A percentile compares a stretch with the other conserved stretches of the same genome.
phyloP scores from a whole-genome alignment of 2,329 filamentous ascomycete genomes.

The Dactylonectria macrodidyma region DNA sequence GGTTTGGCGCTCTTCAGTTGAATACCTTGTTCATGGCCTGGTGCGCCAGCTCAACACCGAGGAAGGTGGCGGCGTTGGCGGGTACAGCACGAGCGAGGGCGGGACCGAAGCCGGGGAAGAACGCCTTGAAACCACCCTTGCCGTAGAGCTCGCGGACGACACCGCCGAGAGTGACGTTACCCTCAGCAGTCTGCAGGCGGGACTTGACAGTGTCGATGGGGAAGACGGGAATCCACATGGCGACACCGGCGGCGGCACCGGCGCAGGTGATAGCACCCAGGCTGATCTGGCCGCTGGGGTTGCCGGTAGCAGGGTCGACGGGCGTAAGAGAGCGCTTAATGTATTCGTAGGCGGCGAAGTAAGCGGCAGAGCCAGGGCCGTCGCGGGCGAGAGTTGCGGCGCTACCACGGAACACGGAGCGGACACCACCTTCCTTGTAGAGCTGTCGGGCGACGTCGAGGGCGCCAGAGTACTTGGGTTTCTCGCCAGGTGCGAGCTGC shows the following conservation, averaged over 20 bases:
- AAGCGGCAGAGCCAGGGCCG: constrained; percentile 92
- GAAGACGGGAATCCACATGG: constrained; percentile 99
- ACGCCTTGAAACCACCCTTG: constrained; percentile 87
- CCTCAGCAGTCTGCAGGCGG: constrained; percentile 90
- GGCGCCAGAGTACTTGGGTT: constrained; percentile 91
- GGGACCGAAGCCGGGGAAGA: constrained; percentile 97
- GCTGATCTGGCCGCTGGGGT: constrained; percentile 82
- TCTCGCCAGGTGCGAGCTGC: constrained; percentile 88
- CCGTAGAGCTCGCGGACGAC: constrained; percentile 88
- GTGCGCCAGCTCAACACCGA: constrained; percentile 87
- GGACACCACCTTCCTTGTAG: constrained; percentile 90
- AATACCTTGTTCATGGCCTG: constrained; percentile 86
- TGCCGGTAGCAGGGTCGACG: constrained; percentile 80
- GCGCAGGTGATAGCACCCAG: constrained; percentile 87
- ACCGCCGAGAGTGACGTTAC: constrained; percentile 83
- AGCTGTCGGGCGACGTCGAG: constrained; percentile 93
- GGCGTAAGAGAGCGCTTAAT: constrained; percentile 92
- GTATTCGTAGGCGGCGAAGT: constrained; percentile 97
- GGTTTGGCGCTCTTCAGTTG: constrained; percentile 51
- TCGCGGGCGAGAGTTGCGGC: constrained; percentile 94
- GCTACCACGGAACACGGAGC: constrained; percentile 92
- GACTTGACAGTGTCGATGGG: constrained; percentile 98
- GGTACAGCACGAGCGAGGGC: constrained; percentile 94
- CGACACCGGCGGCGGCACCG: constrained; percentile 91
- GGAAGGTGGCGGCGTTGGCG: constrained; percentile 95